phyloP scores from a whole-genome alignment of 257 asterid species.

The Solanum chilense region DNA sequence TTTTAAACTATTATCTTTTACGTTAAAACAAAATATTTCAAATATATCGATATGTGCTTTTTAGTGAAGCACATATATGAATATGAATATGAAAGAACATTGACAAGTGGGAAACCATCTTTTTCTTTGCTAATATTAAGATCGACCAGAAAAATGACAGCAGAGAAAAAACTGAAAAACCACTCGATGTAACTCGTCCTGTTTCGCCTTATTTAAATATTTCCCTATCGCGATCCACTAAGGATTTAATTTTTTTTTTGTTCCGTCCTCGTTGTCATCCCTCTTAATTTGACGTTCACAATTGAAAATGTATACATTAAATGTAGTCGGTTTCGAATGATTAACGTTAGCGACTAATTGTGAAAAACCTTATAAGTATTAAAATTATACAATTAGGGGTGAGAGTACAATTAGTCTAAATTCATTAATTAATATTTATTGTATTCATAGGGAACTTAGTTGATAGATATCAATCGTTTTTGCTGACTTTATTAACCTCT shows the following conservation, averaged over 20 bases:
- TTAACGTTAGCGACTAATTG: not conserved
- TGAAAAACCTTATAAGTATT: too few relatives aligned
- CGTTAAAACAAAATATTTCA: not conserved
- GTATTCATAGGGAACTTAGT: too few relatives aligned
- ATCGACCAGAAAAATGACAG: not conserved
- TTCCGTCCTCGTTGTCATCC: not conserved
- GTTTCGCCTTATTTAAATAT: not conserved
- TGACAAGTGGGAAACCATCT: not conserved
- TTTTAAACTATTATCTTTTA: not conserved
- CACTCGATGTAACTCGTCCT: not conserved
- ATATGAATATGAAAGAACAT: not conserved
- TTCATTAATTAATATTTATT: too few relatives aligned
- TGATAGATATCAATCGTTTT: too few relatives aligned
- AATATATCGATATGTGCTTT: rapidly evolving
- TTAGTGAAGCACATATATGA: rapidly evolving
- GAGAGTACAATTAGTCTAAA: too few relatives aligned
- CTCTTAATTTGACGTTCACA: not conserved
- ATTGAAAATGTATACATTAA: not conserved
- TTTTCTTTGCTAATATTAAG: not conserved
- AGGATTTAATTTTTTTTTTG: too few relatives aligned
- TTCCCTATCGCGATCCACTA: not conserved
- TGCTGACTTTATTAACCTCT: too few relatives aligned
- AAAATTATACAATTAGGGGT: too few relatives aligned
- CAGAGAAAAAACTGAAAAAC: too few relatives aligned
- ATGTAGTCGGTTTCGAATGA: not conserved